Conservation (phyloP, 768 basidiomycete genomes). For the Gymnopilus dilepis region DNA sequence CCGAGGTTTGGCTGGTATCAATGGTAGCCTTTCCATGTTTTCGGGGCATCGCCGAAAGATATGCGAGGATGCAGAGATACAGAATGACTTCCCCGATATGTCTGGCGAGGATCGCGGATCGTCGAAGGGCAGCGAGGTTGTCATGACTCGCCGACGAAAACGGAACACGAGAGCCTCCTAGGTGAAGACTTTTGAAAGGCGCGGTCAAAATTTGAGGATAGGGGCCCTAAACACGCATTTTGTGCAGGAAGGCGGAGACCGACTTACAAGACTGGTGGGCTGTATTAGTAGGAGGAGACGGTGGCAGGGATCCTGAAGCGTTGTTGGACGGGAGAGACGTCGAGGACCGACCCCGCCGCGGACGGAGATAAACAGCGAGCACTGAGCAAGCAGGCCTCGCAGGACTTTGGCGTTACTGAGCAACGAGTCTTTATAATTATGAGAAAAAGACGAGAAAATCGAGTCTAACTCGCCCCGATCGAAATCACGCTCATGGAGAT, state of each 20-base stretch:
- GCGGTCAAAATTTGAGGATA: slow-evolving; percentile 10
- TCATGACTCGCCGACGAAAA: slow-evolving; percentile 22
- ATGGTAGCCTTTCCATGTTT: slow-evolving; percentile 1
- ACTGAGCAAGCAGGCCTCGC: not conserved
- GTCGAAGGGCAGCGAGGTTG: slow-evolving; percentile 21
- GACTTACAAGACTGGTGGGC: slow-evolving; percentile 24
- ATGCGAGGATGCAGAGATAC: slow-evolving; percentile 14
- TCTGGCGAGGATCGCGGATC: slow-evolving; percentile 28
- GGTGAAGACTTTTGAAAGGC: not conserved
- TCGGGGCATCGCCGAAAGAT: slow-evolving; percentile 15
- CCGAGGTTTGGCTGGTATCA: slow-evolving; percentile 16
- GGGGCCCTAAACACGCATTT: slow-evolving; percentile 10
- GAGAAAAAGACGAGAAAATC: slow-evolving; percentile 9
- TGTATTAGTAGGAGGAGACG: slow-evolving; percentile 9
- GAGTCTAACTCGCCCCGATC: slow-evolving; percentile 3
- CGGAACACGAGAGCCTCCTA: slow-evolving; percentile 17
- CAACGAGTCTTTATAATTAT: slow-evolving; percentile 6
- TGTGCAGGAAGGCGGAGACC: not conserved
- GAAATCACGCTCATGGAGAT: slow-evolving; percentile 19
- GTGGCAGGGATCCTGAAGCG: slow-evolving; percentile 6
- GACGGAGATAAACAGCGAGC: slow-evolving; percentile 1
- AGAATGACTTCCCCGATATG: slow-evolving; percentile 16
- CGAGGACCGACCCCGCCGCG: slow-evolving; percentile 1
- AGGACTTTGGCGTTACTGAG: not conserved
- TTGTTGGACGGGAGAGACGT: slow-evolving; percentile 6